A percentile compares a stretch with the other conserved stretches of the same genome.
Evolutionary conservation across 1,139 yeast genomes (phyloP).

Genomic region (Blastobotrys ciferrii): DNA sequence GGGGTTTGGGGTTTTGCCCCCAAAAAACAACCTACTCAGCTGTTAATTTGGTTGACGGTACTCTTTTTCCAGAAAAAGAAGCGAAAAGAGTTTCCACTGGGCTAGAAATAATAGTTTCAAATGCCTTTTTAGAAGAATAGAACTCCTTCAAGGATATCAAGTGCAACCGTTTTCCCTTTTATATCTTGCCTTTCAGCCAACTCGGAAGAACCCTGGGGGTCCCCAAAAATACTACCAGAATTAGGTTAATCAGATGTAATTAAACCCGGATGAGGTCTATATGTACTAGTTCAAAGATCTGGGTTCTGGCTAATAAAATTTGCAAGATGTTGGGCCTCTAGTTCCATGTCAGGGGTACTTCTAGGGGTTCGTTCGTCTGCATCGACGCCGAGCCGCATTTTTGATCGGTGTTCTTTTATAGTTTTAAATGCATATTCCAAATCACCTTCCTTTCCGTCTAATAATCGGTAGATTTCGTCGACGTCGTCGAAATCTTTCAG

Average conservation of each 20-base stretch:
- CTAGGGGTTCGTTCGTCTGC: conserved; percentile 42
- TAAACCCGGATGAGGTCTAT: neutral
- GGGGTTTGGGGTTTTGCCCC: too few species aligned
- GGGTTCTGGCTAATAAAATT: conserved; percentile 38
- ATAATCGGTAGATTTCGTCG: conserved; percentile 62
- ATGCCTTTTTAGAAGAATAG: neutral
- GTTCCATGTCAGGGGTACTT: conserved; percentile 56
- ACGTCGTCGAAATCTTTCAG: conserved; percentile 57
- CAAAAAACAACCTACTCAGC: too few species aligned
- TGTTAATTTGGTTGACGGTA: too few species aligned
- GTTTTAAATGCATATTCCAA: conserved; percentile 39
- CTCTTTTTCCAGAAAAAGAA: too few species aligned
- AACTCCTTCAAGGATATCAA: too few species aligned
- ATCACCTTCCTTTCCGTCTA: conserved; percentile 52
- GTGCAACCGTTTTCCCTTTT: too few species aligned
- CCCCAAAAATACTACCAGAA: too few species aligned
- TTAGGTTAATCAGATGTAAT: too few species aligned
- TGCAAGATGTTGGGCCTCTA: conserved; percentile 57
- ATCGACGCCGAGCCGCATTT: conserved; percentile 41
- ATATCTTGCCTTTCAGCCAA: too few species aligned
- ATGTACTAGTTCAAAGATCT: conserved; percentile 25
- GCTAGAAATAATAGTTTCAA: too few species aligned
- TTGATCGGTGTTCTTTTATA: conserved; percentile 32
- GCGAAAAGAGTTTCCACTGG: too few species aligned
- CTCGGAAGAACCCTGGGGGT: too few species aligned